Evolutionary conservation across 192 early-diverging fungal genomes (phyloP).

Genomic region (Podila verticillata): DNA sequence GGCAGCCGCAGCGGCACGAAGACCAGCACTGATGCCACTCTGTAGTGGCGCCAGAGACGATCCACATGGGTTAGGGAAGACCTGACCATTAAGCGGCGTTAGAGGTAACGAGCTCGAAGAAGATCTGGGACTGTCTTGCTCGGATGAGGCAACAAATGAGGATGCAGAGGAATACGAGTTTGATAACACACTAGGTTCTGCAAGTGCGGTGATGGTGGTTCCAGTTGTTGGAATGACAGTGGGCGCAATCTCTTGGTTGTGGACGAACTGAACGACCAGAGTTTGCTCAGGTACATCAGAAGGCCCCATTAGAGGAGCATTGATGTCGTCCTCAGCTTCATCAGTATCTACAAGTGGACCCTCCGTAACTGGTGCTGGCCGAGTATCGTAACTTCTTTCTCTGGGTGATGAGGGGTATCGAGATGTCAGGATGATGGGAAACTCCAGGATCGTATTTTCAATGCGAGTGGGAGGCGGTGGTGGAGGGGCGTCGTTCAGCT

Average conservation of each 20-base stretch:
- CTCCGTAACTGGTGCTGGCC: not conserved
- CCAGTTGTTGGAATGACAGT: constrained; percentile 34
- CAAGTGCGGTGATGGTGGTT: constrained; percentile 10
- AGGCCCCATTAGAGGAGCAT: constrained; percentile 1
- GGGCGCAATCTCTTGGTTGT: constrained; percentile 29
- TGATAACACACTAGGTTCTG: not conserved
- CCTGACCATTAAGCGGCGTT: not conserved
- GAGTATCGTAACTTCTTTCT: not conserved
- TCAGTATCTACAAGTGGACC: not conserved
- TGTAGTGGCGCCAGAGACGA: not conserved
- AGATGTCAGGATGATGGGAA: constrained; percentile 48
- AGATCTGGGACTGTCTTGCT: not conserved
- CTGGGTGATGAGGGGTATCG: constrained; percentile 14
- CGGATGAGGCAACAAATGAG: not conserved
- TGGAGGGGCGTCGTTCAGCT: constrained; percentile 44
- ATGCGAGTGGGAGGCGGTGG: constrained; percentile 26
- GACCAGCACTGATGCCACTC: constrained; percentile 45
- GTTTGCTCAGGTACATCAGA: constrained; percentile 3
- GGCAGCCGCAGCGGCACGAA: constrained; percentile 35
- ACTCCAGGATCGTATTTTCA: constrained; percentile 38
- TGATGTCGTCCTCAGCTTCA: not conserved
- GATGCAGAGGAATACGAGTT: constrained; percentile 9
- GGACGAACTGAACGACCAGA: constrained; percentile 25
- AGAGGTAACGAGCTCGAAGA: not conserved
- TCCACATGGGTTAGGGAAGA: not conserved